Conservation (phyloP, 192 early-diverging fungal genomes). For the Linderina pennispora region DNA sequence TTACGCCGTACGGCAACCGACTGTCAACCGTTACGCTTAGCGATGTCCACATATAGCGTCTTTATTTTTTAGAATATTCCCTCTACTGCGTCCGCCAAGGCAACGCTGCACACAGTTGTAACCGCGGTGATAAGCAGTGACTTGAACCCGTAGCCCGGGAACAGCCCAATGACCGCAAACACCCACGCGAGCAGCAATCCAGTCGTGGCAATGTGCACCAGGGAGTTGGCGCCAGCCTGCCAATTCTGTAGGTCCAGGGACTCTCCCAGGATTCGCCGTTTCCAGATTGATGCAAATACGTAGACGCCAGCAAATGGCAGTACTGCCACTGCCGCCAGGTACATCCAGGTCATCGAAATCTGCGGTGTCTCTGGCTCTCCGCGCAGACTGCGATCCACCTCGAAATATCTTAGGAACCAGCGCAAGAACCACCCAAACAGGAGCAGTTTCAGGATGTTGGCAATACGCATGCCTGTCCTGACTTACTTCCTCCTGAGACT, state of each 20-base stretch:
- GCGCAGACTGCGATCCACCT: conserved; percentile 37
- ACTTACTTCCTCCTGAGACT: neutral
- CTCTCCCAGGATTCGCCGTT: conserved; percentile 30
- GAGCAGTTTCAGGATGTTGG: conserved; percentile 14
- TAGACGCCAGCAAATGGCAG: conserved; percentile 34
- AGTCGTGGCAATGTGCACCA: conserved; percentile 30
- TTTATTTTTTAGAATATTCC: conserved; percentile 19
- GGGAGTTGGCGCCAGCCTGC: conserved; percentile 22
- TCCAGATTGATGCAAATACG: conserved; percentile 39
- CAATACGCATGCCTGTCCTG: neutral
- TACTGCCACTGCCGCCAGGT: conserved; percentile 11
- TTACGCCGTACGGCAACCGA: conserved; percentile 30
- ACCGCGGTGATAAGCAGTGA: conserved; percentile 19
- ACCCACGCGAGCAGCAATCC: conserved; percentile 30
- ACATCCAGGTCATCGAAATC: conserved; percentile 29
- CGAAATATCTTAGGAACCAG: conserved; percentile 36
- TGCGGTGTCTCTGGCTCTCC: conserved; percentile 24
- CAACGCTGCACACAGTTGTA: conserved; percentile 18
- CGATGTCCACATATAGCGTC: conserved; percentile 15
- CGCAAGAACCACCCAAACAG: conserved; percentile 13
- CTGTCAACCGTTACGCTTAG: conserved; percentile 34
- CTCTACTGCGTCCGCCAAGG: conserved; percentile 24
- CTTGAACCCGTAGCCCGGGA: conserved; percentile 27
- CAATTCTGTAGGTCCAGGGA: conserved; percentile 40
- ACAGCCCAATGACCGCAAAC: conserved; percentile 26